Base-by-base conservation (phyloP, 306 rosid genomes). In the Quercus berberidifolia region DNA sequence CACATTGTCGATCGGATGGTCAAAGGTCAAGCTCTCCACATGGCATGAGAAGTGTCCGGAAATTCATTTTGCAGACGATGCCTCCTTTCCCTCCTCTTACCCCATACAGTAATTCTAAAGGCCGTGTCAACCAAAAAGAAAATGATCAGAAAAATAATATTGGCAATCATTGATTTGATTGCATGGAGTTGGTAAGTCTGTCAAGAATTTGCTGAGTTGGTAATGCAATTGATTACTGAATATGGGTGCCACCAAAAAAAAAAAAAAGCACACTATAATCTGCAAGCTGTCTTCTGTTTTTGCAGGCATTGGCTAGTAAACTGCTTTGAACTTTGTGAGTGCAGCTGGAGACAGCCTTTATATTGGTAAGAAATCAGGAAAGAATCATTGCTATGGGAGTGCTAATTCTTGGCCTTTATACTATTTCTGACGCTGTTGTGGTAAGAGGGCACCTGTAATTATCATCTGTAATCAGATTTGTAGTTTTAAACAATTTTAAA, bases 21-120 rank as follows among this genome's bases (percentile, higher is more conserved):
- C 56, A 26, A 31, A 28, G 70, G 3, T 77, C 74, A 18, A 77
- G 30, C 38, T 52, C 64, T 35, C 62, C 73, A 49, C 73, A n/a
- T 8, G 80, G 84, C 84, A 31, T 51, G 73, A 46, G 67, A 28
- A 30, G 73, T 63, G 55, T 57, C 71, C 56, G 76, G 26, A 74
- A 52, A 60, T 35, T 69, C 56, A 38, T 52, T 41, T 73, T 62
- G 25, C 74, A 80, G 15, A 38, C 46, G 7, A 2, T 74, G 69
- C 82, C 77, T 54, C n/a, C 72, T 68, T 79, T 71, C 59, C 80
- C 84, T 28, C 64, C 72, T 21, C 82, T 73, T 41, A 52, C 64
- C 19, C 78, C 79, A 2, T 65, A 67, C 56, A 69, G 28, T 12
- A 65, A 78, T 72, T 64, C 52, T n/a, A 56, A 65, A 63, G 76